Evolutionary conservation across 1,284 basidiomycete genomes (phyloP), one percentile per base, ranked within the genome.

Genomic region (Kwoniella shivajii): DNA sequence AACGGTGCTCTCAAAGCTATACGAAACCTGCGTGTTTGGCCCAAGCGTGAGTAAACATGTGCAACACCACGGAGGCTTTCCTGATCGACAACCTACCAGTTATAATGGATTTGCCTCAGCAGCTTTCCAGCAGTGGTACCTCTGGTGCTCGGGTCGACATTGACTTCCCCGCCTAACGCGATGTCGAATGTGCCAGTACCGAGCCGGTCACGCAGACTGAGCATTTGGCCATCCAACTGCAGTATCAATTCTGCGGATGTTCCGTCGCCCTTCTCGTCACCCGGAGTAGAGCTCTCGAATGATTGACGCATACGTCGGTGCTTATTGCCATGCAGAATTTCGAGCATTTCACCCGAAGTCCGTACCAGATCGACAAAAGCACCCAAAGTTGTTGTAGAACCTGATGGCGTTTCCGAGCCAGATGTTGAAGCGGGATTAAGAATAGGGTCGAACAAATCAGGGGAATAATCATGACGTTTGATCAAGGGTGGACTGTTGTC

Each of bases 81-180:
- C 20, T 6, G 20, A 9, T 18, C 24, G 13, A 4, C 41, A 20
- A 48, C 49, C 54, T 22, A 63, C 62, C 62, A 64, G 38, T 64
- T 56, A 36, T 54, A 64, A 36, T 64, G 62, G n/a, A 64, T 64
- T 39, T 64, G 62, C 16, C 62, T 20, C n/a, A 64, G 26, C 2
- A 64, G n/a, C 5, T 48, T 36, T 22, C 62, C 62, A 3, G 62
- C 62, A 1, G 33, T 43, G 7, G 46, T 34, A 3, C 56, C 41
- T 39, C 57, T 42, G 16, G 30, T 43, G 36, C 38, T 46, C 24
- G 39, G 42, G 22, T 43, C 29, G 26, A 41, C 47, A 22, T n/a
- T 50, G 14, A 6, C 27, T 26, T n/a, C 27, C 30, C 10, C 31
- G 20, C 50, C 44, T 6, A 56, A 20, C n/a, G 54, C 48, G 11